Percentiles rank a stretch among this genome's conserved stretches.
Conservation (phyloP, 2,329 filamentous ascomycete species). For the Apiospora marii region DNA sequence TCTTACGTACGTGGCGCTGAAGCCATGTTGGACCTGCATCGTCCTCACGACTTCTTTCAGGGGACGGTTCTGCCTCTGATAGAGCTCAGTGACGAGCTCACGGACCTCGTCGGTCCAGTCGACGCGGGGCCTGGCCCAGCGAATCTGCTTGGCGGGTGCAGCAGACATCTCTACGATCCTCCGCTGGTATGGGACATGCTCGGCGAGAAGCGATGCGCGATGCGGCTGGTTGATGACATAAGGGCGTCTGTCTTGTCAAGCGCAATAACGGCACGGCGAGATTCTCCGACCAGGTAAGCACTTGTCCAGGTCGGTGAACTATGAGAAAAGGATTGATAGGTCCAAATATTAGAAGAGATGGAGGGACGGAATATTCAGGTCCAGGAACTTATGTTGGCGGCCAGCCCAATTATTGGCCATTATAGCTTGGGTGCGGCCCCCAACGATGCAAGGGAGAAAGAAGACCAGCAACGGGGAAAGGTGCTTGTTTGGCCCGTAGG, state of each 20-base stretch:
- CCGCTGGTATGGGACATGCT: not conserved
- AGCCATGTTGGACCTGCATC: not conserved
- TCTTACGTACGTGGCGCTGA: conserved; percentile 8
- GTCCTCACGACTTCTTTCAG: conserved; percentile 11
- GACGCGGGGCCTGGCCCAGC: conserved; percentile 8
- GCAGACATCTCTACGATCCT: not conserved
- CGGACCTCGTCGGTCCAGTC: conserved; percentile 4
- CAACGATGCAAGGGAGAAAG: not conserved
- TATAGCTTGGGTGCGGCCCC: not conserved
- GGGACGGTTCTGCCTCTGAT: not conserved
- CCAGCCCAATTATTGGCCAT: not conserved
- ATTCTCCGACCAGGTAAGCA: not conserved
- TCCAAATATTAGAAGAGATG: not conserved
- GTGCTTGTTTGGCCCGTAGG: not conserved
- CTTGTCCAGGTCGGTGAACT: not conserved
- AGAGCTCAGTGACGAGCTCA: conserved; percentile 13
- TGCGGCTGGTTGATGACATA: not conserved
- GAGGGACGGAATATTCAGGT: not conserved
- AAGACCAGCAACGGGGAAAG: not conserved
- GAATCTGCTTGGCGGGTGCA: not conserved
- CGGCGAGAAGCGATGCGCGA: not conserved
- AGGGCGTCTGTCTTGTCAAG: not conserved
- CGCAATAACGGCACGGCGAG: not conserved
- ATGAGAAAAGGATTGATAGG: not conserved
- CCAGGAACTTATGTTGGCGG: not conserved